Base-by-base conservation (phyloP, 2,329 filamentous ascomycete species). In the Ilyonectria sp. region DNA sequence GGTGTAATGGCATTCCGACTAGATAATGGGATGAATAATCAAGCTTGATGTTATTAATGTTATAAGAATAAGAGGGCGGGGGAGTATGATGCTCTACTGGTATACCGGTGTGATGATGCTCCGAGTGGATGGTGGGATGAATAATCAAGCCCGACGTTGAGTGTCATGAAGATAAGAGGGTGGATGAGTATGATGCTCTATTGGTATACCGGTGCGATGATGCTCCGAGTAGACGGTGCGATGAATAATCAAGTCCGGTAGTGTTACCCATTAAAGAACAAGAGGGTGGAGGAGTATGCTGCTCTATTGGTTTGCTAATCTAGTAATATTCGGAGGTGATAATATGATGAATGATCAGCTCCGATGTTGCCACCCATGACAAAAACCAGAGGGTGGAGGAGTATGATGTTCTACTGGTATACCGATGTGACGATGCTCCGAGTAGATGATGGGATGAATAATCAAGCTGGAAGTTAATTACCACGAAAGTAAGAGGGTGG, bases 1-100 rank as follows among this genome's bases (percentile, higher is more conserved):
- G 23, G 23, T 23, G 23, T 23, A 23, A 23, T 23, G 23, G 23
- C 23, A 23, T 23, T 35, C 29, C 56, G 56, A 49, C 19, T 49
- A 49, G 46, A 49, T 49, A 26, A 49, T 49, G 46, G 46, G 46
- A 49, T 49, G 46, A 49, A 49, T 49, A 49, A 49, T 49, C 46
- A 26, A 29, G 46, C 23, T 15, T 8, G 33, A 35, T 35, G 6
- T 35, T 35, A 35, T 35, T 35, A 35, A 35, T 35, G 33, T 35
- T 35, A 5, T 35, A 35, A 35, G 33, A 35, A 35, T 35, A 40
- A 40, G 35, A 40, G 35, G 35, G 35, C 17, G 4, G 35, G 4
- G 35, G 35, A 40, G 35, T 13, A 40, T 40, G 35, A 40, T 40
- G 35, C 35, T 40, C 23, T 23, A 23, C 3, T 23, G 4, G 23